Evolutionary conservation across 2,329 filamentous ascomycete genomes (phyloP).

Genomic region (Colletotrichum chlorophyti): DNA sequence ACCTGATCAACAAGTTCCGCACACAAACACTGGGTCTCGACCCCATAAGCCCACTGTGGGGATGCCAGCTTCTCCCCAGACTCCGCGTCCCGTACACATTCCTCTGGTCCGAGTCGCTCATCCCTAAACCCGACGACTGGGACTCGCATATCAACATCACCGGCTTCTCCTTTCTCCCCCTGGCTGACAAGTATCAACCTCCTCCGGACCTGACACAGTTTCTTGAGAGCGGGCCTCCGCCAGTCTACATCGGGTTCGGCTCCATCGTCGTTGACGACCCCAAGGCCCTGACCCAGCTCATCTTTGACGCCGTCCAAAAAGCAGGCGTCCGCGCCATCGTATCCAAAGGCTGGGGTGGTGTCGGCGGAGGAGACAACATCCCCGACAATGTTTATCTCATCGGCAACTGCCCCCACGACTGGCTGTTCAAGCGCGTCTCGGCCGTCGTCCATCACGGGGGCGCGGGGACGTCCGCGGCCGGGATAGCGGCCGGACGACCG

Average conservation of each 20-base stretch:
- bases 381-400: slow-evolving; percentile 64
- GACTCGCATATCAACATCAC: slow-evolving; percentile 63
- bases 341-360: slow-evolving; percentile 69
- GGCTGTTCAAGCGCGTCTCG: slow-evolving; percentile 66
- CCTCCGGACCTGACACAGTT: slow-evolving; percentile 60
- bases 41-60: slow-evolving; percentile 69
- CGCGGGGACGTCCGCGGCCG: slow-evolving; percentile 70
- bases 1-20: slow-evolving; percentile 75
- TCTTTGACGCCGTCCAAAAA: slow-evolving; percentile 64
- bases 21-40: slow-evolving; percentile 68
- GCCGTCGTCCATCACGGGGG: slow-evolving; percentile 71
- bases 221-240: slow-evolving; percentile 61
- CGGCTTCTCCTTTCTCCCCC: slow-evolving; percentile 67
- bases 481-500: slow-evolving; percentile 63
- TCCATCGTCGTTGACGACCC: slow-evolving; percentile 72
- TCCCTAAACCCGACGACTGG: slow-evolving; percentile 72
- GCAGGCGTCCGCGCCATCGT: slow-evolving; percentile 67
- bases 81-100: slow-evolving; percentile 73
- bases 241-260: slow-evolving; percentile 72
- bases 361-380: slow-evolving; percentile 58
- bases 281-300: slow-evolving; percentile 60
- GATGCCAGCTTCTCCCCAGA: slow-evolving; percentile 67
- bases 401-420: slow-evolving; percentile 71
- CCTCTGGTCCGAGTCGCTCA: slow-evolving; percentile 71
- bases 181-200: slow-evolving; percentile 60